These are phyloP conservation scores for Penicillium sp. DNA, from an alignment of 2,329 filamentous ascomycete species.

Conservation along the genomic window DNA sequence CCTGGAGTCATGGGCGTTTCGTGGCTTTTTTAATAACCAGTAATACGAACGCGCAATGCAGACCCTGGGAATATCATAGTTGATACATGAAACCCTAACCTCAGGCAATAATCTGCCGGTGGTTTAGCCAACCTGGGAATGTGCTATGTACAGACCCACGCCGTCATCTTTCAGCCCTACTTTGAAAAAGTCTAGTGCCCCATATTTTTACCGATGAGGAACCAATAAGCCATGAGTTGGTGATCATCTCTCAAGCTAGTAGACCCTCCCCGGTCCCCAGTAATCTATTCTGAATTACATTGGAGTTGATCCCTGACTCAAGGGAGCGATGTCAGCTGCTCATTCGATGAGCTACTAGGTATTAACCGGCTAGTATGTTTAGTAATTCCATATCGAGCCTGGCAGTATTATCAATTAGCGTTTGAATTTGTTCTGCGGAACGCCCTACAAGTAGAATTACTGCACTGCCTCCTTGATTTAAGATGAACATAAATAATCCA, in stretches of 20 bases:
- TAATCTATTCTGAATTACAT: constrained; percentile 12
- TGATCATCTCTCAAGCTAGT: constrained; percentile 10
- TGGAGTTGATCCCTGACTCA: constrained; percentile 6
- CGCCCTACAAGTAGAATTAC: constrained; percentile 11
- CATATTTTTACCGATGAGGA: background rate
- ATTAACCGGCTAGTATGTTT: constrained; percentile 1
- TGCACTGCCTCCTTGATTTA: constrained; percentile 19
- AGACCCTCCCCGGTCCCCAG: background rate
- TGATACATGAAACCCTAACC: background rate
- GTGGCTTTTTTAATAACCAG: background rate
- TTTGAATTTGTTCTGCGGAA: constrained; percentile 12
- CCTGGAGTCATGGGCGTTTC: background rate
- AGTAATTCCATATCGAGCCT: constrained; percentile 1
- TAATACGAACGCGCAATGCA: background rate
- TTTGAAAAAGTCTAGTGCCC: background rate
- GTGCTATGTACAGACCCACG: background rate
- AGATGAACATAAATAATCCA: constrained; percentile 1
- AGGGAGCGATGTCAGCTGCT: background rate
- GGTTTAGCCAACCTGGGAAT: background rate
- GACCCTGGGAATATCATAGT: background rate
- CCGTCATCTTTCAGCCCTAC: constrained; percentile 8
- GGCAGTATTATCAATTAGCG: constrained; percentile 15
- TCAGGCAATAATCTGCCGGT: background rate
- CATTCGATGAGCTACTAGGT: background rate
- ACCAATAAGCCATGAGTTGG: background rate